Evolutionary conservation across 73 alveolate genomes (phyloP).

Genomic region (Vitrella brassicaformis): DNA sequence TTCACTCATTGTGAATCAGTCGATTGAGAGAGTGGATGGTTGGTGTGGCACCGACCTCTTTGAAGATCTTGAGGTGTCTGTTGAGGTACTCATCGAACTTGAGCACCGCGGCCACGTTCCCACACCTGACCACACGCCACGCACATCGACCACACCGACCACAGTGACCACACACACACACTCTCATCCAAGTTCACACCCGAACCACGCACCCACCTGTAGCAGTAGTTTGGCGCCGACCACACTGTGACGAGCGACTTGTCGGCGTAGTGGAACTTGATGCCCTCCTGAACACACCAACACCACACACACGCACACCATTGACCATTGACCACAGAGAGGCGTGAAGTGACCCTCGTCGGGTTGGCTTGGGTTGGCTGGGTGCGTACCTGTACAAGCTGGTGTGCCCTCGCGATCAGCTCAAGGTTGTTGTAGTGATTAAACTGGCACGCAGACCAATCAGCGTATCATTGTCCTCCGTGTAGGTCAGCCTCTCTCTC

Average conservation of each 20-base stretch:
- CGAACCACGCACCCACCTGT: conserved; percentile 34
- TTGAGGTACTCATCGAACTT: conserved; percentile 78
- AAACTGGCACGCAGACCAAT: too few species aligned
- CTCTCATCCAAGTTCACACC: neutral
- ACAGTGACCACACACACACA: neutral
- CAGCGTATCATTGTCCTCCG: too few species aligned
- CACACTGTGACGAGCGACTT: conserved; percentile 73
- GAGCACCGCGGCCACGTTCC: conserved; percentile 90
- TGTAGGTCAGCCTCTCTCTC: too few species aligned
- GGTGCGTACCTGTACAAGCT: conserved; percentile 48
- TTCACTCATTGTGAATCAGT: too few species aligned
- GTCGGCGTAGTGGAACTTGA: neutral
- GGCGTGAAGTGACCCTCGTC: neutral
- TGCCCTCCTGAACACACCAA: neutral
- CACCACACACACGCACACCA: neutral
- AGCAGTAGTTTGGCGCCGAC: conserved; percentile 92
- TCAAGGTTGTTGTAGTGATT: conserved; percentile 22
- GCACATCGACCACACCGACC: neutral
- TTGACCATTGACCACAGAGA: neutral
- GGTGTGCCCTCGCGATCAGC: conserved; percentile 82
- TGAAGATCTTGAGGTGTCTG: conserved; percentile 69
- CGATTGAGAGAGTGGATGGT: too few species aligned
- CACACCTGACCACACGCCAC: conserved; percentile 66
- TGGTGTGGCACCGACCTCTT: conserved; percentile 71
- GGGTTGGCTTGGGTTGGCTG: too few species aligned